Evolutionary conservation across 495 filamentous ascomycete genomes (phyloP), one percentile per base, ranked within the genome.

Genomic region (Lepidopterella palustris): DNA sequence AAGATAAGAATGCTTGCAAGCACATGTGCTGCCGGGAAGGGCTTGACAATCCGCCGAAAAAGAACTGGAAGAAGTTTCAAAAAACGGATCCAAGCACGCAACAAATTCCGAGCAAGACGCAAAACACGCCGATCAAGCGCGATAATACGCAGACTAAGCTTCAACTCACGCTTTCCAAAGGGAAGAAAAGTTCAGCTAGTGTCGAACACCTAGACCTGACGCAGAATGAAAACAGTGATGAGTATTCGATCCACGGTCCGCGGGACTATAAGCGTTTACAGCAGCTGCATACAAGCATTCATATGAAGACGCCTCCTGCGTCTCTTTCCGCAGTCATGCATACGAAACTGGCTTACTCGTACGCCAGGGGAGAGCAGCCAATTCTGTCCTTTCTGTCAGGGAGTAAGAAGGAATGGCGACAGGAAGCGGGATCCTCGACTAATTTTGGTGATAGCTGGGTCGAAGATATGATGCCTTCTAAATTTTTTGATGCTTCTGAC

Each of bases 11-110:
- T n/a, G 83, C 75, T 71, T 90, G 87, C 72, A 88, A 86, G 65
- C 93, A 98, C 65, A 72, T 83, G 32, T 98, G 93, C 66, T 98
- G 93, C 69, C 83, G 82, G n/a, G 88, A 95, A 48, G 92, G 92
- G 1, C 66, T 93, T 4, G 86, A 91, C 29, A 95, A 88, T 55
- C 86, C 83, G 29, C 84, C 86, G 5, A 90, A 85, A 59, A 70
- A 74, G 0, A 70, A 73, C n/a, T 79, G 70, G 48, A 70, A 61
- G 27, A 23, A 63, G 5, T 23, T 32, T n/a, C n/a, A n/a, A n/a
- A n/a, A 1, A 47, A 29, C 0, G 15, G 24, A 5, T 53, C 45
- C 28, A 58, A 67, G 11, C 53, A 62, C 40, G 21, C 15, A n/a
- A n/a, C n/a, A 11, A 20, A 23, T 5, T 28, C 29, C 13, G 62